Evolutionary conservation across 495 filamentous ascomycete species (phyloP).

Genomic region (Lindgomyces ingoldianus): DNA sequence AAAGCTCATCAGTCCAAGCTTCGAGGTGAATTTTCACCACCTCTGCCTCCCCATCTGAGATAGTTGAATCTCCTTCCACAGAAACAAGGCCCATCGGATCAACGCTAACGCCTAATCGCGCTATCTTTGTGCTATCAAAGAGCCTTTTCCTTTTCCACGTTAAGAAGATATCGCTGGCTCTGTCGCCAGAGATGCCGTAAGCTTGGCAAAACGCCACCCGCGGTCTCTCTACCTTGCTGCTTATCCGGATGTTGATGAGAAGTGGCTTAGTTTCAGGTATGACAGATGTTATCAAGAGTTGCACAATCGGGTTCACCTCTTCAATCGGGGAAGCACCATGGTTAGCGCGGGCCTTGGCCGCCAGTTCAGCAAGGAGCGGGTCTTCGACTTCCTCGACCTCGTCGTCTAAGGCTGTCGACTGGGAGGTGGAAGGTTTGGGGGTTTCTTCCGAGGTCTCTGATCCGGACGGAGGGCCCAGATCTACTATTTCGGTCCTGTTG

Average conservation of each 20-base stretch:
- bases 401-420: not conserved
- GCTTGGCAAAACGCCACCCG: slow-evolving; percentile 66
- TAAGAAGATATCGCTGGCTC: slow-evolving; percentile 62
- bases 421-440: not conserved
- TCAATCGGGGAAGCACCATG: too few species aligned
- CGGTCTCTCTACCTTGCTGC: slow-evolving; percentile 65
- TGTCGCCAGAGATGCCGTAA: slow-evolving; percentile 54
- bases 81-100: slow-evolving; percentile 45
- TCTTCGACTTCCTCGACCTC: slow-evolving; percentile 29
- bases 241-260: slow-evolving; percentile 66
- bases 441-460: slow-evolving; percentile 1
- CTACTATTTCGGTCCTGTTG: slow-evolving; percentile 1
- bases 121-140: slow-evolving; percentile 72
- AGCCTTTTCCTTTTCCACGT: slow-evolving; percentile 76
- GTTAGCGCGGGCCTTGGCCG: slow-evolving; percentile 21
- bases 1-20: slow-evolving; percentile 65
- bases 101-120: slow-evolving; percentile 60
- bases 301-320: too few species aligned
- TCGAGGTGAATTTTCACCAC: slow-evolving; percentile 26
- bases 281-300: slow-evolving; percentile 71
- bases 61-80: slow-evolving; percentile 40
- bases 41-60: slow-evolving; percentile 43
- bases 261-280: slow-evolving; percentile 63
- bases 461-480: slow-evolving; percentile 15
- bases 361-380: slow-evolving; percentile 10